These are phyloP conservation scores for Diplodia scrobiculata DNA, from an alignment of 2,329 filamentous ascomycete genomes.

Conservation along the genomic window DNA sequence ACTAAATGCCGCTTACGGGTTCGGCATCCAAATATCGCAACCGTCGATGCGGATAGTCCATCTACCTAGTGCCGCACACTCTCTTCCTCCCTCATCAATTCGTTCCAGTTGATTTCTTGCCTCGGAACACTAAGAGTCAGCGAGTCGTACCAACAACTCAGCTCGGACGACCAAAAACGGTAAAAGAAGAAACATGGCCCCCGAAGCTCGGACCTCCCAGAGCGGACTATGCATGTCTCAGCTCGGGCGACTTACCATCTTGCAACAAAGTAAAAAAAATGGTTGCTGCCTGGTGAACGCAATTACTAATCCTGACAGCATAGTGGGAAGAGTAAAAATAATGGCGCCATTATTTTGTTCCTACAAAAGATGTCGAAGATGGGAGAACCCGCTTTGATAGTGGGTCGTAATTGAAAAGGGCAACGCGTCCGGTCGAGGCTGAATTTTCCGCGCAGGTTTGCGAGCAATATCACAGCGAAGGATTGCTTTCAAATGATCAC, in stretches of 20 bases:
- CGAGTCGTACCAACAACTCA: too few species aligned
- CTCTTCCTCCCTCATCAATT: too few species aligned
- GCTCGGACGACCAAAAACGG: background rate
- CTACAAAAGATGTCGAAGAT: background rate
- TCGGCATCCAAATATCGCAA: too few species aligned
- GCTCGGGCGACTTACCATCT: background rate
- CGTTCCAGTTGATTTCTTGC: too few species aligned
- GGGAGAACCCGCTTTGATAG: background rate
- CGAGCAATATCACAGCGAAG: background rate
- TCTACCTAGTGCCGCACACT: too few species aligned
- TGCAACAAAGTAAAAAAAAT: background rate
- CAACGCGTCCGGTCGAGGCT: background rate
- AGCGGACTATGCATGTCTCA: background rate
- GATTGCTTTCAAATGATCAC: background rate
- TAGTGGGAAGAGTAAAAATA: background rate
- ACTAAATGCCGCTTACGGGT: too few species aligned
- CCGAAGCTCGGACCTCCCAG: background rate
- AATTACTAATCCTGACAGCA: background rate
- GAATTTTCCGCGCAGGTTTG: background rate
- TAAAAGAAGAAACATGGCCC: background rate
- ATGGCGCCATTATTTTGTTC: background rate
- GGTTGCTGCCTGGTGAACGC: background rate
- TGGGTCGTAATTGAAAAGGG: background rate
- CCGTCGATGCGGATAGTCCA: too few species aligned
- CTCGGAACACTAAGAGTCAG: too few species aligned